phyloP scores from a whole-genome alignment of 306 rosid species.

The Styphnolobium japonicum region DNA sequence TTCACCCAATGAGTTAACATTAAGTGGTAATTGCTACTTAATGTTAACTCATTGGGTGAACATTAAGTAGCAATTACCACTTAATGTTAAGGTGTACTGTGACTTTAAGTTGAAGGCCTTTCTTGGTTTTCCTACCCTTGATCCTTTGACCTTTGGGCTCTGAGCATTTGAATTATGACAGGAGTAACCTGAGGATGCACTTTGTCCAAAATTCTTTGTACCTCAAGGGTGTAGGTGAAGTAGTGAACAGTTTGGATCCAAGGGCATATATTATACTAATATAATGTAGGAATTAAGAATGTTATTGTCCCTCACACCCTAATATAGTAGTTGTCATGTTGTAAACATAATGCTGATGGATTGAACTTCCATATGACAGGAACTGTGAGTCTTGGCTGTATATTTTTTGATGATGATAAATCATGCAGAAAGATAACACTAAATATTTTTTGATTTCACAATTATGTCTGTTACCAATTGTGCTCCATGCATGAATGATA shows the following conservation, averaged over 20 bases:
- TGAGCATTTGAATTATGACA: neutral
- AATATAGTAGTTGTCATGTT: neutral
- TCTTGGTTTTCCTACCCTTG: neutral
- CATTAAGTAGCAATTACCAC: neutral
- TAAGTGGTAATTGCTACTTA: too few relatives aligned
- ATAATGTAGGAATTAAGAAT: neutral
- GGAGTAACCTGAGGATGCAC: neutral
- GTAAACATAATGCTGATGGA: neutral
- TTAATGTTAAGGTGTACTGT: neutral
- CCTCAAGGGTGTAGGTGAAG: neutral
- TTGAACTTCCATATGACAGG: slow-evolving; percentile 2
- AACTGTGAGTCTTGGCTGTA: neutral
- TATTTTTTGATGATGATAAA: slow-evolving; percentile 1
- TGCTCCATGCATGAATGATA: neutral
- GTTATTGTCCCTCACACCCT: neutral
- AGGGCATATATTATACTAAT: neutral
- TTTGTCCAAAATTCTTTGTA: neutral
- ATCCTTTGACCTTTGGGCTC: neutral
- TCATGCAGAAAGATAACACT: neutral
- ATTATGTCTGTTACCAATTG: neutral
- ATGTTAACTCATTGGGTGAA: neutral
- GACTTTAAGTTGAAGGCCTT: neutral
- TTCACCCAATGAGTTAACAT: neutral
- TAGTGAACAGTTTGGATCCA: neutral
- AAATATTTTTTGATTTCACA: neutral